Evolutionary conservation across 1,284 basidiomycete genomes (phyloP), one percentile per base, ranked within the genome.

Genomic region (Trichosporon sp.): DNA sequence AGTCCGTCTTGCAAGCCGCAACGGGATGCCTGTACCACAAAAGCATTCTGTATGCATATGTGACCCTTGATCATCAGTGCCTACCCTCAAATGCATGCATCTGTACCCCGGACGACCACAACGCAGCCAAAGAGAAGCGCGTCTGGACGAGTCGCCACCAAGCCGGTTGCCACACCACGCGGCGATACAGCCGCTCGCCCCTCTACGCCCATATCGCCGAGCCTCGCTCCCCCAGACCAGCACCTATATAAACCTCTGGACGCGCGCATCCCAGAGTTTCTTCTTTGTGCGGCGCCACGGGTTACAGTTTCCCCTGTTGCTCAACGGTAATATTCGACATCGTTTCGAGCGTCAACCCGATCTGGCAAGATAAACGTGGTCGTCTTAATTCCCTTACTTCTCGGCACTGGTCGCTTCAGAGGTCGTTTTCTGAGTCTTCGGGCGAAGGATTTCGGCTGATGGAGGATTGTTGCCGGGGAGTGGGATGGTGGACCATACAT

Each of bases 401-500:
- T 10, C 49, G 49, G 49, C 49, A 31, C 49, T 54, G 49, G 49
- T 54, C 25, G 27, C 49, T 14, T 9, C 16, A 5, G 49, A 19
- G 25, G 58, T 19, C 14, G 27, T n/a, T 37, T n/a, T 54, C 49
- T 19, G 49, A 54, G 27, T 54, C 49, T 54, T 58, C 52, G 54
- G 52, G 27, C 33, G 60, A 37, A 21, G 34, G 23, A 46, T 61
- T 64, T 66, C 56, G 65, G 62, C 59, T 63, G 64, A 57, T 37
- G 65, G 25, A 11, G 49, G 49, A 54, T 54, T 29, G 49, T 54
- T 54, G 49, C 49, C 25, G 49, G 62, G 37, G 61, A 52, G 71
- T 67, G 75, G 72, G 75, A 69, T 67, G 75, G 75, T 74, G 67
- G 73, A 70, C 72, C 71, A 62, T 68, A 75, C 70, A 74, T 70